These are phyloP conservation scores for Persicaria maculosa DNA, from an alignment of 148 eudicot species.

Conservation along the genomic window DNA sequence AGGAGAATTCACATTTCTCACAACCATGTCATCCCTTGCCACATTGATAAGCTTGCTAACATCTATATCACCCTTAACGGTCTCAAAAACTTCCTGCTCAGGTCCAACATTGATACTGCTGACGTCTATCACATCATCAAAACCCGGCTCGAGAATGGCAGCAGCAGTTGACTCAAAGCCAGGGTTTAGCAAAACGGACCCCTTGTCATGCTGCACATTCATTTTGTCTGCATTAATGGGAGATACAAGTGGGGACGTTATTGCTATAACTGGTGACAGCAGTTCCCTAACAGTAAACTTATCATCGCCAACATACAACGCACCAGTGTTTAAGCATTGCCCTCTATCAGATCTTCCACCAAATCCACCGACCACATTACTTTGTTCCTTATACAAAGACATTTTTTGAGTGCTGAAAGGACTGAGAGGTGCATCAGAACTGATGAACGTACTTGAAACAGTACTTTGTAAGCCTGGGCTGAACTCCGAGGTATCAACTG, in stretches of 20 bases:
- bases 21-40: constrained; percentile 36
- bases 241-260: constrained; percentile 20
- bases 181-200: constrained; percentile 3
- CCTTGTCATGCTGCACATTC: constrained; percentile 25
- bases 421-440: constrained; percentile 10
- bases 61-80: constrained; percentile 45
- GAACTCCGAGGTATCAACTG: constrained; percentile 19
- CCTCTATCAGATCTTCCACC: constrained; percentile 28
- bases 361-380: constrained; percentile 24
- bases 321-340: constrained; percentile 26
- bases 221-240: constrained; percentile 28
- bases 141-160: constrained; percentile 29
- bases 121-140: constrained; percentile 52
- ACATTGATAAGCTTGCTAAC: constrained; percentile 35
- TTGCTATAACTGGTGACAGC: constrained; percentile 36
- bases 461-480: constrained; percentile 22
- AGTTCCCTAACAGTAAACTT: constrained; percentile 72
- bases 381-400: constrained; percentile 27
- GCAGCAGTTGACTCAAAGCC: constrained; percentile 29
- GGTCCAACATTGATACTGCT: constrained; percentile 43
- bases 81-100: constrained; percentile 40
- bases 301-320: constrained; percentile 47
- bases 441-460: constrained; percentile 21
- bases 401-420: constrained; percentile 18
- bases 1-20: constrained; percentile 27